A percentile compares a stretch with the other conserved stretches of the same genome.
Conservation (phyloP, 371 early-diverging fungal species). For the Mortierella sp. region DNA sequence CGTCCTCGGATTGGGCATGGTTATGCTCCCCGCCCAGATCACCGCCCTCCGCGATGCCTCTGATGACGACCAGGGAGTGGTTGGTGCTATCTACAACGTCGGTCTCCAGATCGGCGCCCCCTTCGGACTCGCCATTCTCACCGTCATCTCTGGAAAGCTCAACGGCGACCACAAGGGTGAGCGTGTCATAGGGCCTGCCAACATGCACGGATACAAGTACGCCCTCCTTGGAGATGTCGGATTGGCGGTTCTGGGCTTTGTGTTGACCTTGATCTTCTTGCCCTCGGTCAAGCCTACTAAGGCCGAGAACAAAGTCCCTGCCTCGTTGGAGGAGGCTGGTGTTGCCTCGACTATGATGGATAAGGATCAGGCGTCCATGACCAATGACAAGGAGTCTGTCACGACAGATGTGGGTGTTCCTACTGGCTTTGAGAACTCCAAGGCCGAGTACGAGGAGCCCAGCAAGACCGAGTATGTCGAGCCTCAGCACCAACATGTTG, state of each 20-base stretch:
- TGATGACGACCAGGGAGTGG: constrained; percentile 55
- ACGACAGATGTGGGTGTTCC: not conserved
- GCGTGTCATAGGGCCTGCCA: constrained; percentile 17
- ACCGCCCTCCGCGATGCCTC: constrained; percentile 52
- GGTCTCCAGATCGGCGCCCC: constrained; percentile 56
- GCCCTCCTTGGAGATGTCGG: constrained; percentile 34
- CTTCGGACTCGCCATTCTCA: constrained; percentile 51
- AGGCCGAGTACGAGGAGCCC: constrained; percentile 3
- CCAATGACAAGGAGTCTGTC: not conserved
- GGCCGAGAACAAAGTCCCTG: not conserved
- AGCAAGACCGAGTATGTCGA: not conserved
- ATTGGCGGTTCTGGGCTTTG: constrained; percentile 33
- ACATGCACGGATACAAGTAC: constrained; percentile 52
- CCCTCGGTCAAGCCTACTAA: constrained; percentile 37
- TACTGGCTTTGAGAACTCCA: not conserved
- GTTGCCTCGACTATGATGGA: not conserved
- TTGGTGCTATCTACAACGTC: constrained; percentile 54
- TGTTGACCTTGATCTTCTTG: constrained; percentile 37
- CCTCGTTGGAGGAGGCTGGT: constrained; percentile 44
- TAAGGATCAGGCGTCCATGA: not conserved
- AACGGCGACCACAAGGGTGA: constrained; percentile 16
- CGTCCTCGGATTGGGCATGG: constrained; percentile 51
- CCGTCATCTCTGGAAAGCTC: constrained; percentile 50
- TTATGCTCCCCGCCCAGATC: constrained; percentile 55
- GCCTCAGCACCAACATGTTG: not conserved